Conservation (phyloP, 2,329 filamentous ascomycete genomes). For the Nemania serpens region DNA sequence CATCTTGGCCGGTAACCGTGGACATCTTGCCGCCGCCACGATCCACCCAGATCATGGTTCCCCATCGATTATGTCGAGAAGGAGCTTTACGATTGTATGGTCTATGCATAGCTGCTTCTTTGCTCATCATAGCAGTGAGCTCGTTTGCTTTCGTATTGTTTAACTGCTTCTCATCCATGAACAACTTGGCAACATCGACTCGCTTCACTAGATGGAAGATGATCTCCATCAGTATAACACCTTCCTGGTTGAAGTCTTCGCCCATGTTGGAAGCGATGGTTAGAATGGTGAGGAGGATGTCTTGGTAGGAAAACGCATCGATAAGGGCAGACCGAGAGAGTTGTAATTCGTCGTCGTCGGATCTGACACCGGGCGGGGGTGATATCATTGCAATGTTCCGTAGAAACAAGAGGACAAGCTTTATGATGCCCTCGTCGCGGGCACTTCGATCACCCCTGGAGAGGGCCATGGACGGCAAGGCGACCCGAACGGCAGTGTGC, state of each 20-base stretch:
- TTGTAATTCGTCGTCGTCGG: slow-evolving; percentile 87
- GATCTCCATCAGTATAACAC: slow-evolving; percentile 87
- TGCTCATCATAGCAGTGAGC: slow-evolving; percentile 73
- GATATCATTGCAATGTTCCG: slow-evolving; percentile 87
- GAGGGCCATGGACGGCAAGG: slow-evolving; percentile 83
- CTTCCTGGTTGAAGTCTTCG: slow-evolving; percentile 88
- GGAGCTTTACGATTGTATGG: slow-evolving; percentile 78
- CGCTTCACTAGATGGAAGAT: slow-evolving; percentile 93
- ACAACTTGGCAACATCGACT: slow-evolving; percentile 80
- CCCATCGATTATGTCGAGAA: slow-evolving; percentile 90
- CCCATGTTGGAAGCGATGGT: slow-evolving; percentile 91
- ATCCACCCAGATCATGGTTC: slow-evolving; percentile 97
- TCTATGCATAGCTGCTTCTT: slow-evolving; percentile 83
- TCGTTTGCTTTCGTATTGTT: slow-evolving; percentile 72
- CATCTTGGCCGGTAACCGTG: slow-evolving; percentile 86
- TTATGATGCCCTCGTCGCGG: slow-evolving; percentile 90
- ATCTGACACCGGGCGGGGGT: slow-evolving; percentile 71
- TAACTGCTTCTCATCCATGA: slow-evolving; percentile 78
- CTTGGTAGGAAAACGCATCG: slow-evolving; percentile 86
- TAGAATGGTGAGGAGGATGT: slow-evolving; percentile 83
- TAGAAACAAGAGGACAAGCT: slow-evolving; percentile 84
- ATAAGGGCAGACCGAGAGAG: slow-evolving; percentile 87
- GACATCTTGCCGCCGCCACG: slow-evolving; percentile 82
- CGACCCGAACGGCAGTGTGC: slow-evolving; percentile 78
- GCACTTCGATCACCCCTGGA: slow-evolving; percentile 74